Percentiles rank a stretch among this genome's conserved stretches.
phyloP scores from a whole-genome alignment of 1,284 basidiomycete species.

The Thelephora terrestris region DNA sequence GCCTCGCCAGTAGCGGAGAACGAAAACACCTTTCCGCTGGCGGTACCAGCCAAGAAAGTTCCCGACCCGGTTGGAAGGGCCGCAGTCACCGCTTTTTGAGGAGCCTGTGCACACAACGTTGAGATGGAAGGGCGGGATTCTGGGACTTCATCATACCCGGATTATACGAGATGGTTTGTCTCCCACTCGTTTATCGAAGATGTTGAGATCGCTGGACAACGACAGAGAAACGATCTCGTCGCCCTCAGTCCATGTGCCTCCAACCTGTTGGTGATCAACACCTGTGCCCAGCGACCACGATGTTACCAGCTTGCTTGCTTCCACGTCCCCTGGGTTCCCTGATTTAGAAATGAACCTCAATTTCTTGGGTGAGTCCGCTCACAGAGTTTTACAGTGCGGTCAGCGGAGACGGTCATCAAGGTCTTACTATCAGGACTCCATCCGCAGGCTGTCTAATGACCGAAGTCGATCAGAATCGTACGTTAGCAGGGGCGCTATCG shows the following conservation, averaged over 20 bases:
- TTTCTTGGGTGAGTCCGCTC: constrained; percentile 18
- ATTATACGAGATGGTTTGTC: constrained; percentile 53
- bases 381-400: constrained; percentile 86
- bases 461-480: neutral
- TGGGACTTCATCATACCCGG: constrained; percentile 32
- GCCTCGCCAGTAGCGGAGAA: constrained; percentile 44
- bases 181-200: constrained; percentile 70
- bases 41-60: constrained; percentile 77
- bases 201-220: constrained; percentile 73
- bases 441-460: constrained; percentile 57
- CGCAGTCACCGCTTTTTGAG: constrained; percentile 74
- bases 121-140: constrained; percentile 1
- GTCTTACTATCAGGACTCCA: constrained; percentile 72
- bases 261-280: constrained; percentile 76
- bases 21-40: constrained; percentile 72
- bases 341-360: neutral
- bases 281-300: constrained; percentile 67
- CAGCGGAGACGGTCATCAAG: constrained; percentile 79
- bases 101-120: constrained; percentile 37
- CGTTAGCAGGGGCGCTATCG: neutral
- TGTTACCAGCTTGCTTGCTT: constrained; percentile 53
- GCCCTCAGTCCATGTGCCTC: constrained; percentile 73
- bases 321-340: constrained; percentile 61
- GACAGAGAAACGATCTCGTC: constrained; percentile 79
- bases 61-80: constrained; percentile 30